Evolutionary conservation across 2,329 filamentous ascomycete genomes (phyloP).

Genomic region (Dendrostoma leiphaemia): DNA sequence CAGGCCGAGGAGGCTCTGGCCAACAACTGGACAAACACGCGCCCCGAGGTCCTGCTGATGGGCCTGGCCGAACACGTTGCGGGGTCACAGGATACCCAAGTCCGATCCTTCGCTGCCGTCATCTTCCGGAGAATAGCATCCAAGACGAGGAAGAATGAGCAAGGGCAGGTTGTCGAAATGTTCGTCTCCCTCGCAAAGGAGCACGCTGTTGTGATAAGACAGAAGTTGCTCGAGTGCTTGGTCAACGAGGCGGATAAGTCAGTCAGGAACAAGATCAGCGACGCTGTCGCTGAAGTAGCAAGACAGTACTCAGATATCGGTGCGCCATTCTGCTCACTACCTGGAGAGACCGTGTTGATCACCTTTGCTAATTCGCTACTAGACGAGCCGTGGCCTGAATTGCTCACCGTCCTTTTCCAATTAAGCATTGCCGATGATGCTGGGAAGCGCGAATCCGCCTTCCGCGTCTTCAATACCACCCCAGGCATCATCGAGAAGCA

Average conservation of each 20-base stretch:
- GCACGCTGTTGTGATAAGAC: constrained; percentile 74
- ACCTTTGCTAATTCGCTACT: constrained; percentile 18
- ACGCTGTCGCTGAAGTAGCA: constrained; percentile 94
- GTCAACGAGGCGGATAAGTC: constrained; percentile 68
- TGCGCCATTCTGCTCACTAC: constrained; percentile 42
- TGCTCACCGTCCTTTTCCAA: constrained; percentile 82
- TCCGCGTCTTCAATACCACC: constrained; percentile 91
- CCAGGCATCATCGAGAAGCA: constrained; percentile 95
- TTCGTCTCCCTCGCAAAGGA: constrained; percentile 77
- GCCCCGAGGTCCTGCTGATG: constrained; percentile 88
- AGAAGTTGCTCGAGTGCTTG: constrained; percentile 78
- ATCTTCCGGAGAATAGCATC: constrained; percentile 92
- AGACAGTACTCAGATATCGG: constrained; percentile 91
- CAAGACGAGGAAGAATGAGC: constrained; percentile 76
- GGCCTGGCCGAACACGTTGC: constrained; percentile 90
- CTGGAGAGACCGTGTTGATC: background rate
- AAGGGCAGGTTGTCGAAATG: constrained; percentile 73
- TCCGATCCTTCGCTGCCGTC: constrained; percentile 86
- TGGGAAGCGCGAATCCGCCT: constrained; percentile 86
- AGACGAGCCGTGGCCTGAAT: constrained; percentile 87
- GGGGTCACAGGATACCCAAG: constrained; percentile 73
- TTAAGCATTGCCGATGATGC: constrained; percentile 83
- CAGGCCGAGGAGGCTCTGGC: constrained; percentile 89
- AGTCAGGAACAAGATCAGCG: constrained; percentile 92
- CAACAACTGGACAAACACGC: constrained; percentile 79